Evolutionary conservation across 1,139 yeast species (phyloP), one percentile per base, ranked within the genome.

Genomic region (Suhomyces guaymorum): DNA sequence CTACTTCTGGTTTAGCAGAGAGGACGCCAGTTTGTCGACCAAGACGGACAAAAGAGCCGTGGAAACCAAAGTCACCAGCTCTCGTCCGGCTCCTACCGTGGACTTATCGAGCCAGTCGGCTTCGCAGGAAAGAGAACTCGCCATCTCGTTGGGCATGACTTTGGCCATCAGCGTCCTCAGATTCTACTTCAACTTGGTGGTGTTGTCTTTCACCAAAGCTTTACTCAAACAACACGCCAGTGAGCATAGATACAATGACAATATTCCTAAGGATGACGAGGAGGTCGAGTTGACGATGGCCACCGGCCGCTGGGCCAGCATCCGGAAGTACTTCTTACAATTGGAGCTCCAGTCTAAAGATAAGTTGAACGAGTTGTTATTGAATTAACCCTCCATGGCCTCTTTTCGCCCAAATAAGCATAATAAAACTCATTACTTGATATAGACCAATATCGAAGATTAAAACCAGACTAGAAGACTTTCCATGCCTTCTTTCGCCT

Each of bases 1-100:
- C 11, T 70, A 73, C 37, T 74, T 79, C 44, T 90, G 97, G 97
- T 83, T 88, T 51, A 63, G 71, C 39, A 51, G 67, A 30, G 78
- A 68, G 51, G 67, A 66, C 38, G 46, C 45, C 12, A 40, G 43
- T 8, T 46, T 27, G 16, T 7, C 12, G 8, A 4, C 31, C 2
- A 10, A 20, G 8, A 9, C 18, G 16, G 15, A 13, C 5, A n/a
- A 24, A 12, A 29, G 36, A 10, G 36, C 36, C 25, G 11, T 33
- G 32, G 16, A 24, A 7, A 4, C 27, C 22, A 19, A 16, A 22
- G 18, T 27, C 14, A n/a, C 28, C 12, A 7, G 12, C 7, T 19
- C 29, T 10, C 5, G 8, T 5, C 19, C 7, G 19, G 26, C 12
- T 14, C 12, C 23, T 5, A 6, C 25, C 14, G 29, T 14, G 39